Evolutionary conservation across 768 basidiomycete species (phyloP).

Genomic region (Russula sp.): DNA sequence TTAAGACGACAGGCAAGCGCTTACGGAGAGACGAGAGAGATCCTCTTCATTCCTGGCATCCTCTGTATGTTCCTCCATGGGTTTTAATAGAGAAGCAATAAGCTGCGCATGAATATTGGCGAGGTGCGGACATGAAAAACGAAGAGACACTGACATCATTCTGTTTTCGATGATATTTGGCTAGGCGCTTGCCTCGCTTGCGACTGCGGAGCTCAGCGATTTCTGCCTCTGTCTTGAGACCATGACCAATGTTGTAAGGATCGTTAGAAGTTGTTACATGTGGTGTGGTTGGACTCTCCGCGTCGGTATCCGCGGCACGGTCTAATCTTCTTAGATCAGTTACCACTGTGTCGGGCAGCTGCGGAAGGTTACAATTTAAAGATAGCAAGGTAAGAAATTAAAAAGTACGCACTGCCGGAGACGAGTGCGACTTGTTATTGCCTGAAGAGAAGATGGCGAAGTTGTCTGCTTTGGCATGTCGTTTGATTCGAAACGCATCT

Average conservation of each 20-base stretch:
- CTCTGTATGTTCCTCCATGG: slow-evolving; percentile 84
- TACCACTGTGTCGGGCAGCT: slow-evolving; percentile 27
- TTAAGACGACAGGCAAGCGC: slow-evolving; percentile 31
- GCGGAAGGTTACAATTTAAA: slow-evolving; percentile 5
- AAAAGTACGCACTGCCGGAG: slow-evolving; percentile 6
- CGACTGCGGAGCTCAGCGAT: slow-evolving; percentile 58
- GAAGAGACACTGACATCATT: slow-evolving; percentile 54
- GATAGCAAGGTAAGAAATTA: not conserved
- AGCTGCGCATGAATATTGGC: slow-evolving; percentile 49
- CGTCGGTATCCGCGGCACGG: slow-evolving; percentile 34
- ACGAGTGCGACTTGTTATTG: not conserved
- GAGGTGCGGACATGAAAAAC: not conserved
- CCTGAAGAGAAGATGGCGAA: not conserved
- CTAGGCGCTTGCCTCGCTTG: slow-evolving; percentile 60
- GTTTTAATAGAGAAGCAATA: slow-evolving; percentile 82
- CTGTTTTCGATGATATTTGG: slow-evolving; percentile 64
- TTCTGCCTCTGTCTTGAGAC: slow-evolving; percentile 59
- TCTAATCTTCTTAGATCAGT: slow-evolving; percentile 26
- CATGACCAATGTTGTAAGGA: slow-evolving; percentile 64
- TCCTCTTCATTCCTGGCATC: slow-evolving; percentile 74
- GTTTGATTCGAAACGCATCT: not conserved
- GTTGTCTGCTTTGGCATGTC: not conserved
- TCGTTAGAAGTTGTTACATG: slow-evolving; percentile 43
- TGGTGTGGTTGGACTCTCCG: slow-evolving; percentile 44
- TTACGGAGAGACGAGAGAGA: slow-evolving; percentile 61